Evolutionary conservation across 306 rosid species (phyloP).

Genomic region (Glycine latifolia): DNA sequence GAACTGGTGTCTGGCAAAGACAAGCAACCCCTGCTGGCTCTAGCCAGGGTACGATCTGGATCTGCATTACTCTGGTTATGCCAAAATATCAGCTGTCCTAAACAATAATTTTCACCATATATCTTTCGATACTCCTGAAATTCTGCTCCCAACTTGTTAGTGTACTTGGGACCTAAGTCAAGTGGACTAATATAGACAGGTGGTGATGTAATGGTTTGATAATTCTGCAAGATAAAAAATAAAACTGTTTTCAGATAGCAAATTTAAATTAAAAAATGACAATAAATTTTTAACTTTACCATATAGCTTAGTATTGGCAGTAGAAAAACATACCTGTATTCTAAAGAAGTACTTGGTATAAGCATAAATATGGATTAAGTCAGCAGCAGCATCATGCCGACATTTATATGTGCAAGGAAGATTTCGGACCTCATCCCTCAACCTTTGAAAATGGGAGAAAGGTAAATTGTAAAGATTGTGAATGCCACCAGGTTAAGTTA

Average conservation of each 20-base stretch:
- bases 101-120: constrained; percentile 91
- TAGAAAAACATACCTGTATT: constrained; percentile 70
- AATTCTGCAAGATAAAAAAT: constrained; percentile 67
- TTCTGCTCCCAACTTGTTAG: constrained; percentile 80
- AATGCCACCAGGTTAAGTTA: not conserved
- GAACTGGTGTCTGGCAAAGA: constrained; percentile 87
- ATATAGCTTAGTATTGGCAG: constrained; percentile 14
- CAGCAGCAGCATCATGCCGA: constrained; percentile 99
- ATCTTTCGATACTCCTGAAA: constrained; percentile 86
- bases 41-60: constrained; percentile 78
- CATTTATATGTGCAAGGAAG: constrained; percentile 95
- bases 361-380: constrained; percentile 95
- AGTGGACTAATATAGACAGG: constrained; percentile 99
- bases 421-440: constrained; percentile 95
- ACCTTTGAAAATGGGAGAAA: constrained; percentile 58
- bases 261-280: constrained; percentile 17
- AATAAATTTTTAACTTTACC: constrained; percentile 8
- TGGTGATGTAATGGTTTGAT: constrained; percentile 83
- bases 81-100: constrained; percentile 98
- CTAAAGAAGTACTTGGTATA: constrained; percentile 85
- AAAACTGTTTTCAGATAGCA: constrained; percentile 25
- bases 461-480: constrained; percentile 22
- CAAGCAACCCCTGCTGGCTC: constrained; percentile 87
- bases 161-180: constrained; percentile 94
- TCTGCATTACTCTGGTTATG: constrained; percentile 85